These are phyloP conservation scores for Penicillium ucsense DNA, from an alignment of 495 filamentous ascomycete species.

Conservation along the genomic window DNA sequence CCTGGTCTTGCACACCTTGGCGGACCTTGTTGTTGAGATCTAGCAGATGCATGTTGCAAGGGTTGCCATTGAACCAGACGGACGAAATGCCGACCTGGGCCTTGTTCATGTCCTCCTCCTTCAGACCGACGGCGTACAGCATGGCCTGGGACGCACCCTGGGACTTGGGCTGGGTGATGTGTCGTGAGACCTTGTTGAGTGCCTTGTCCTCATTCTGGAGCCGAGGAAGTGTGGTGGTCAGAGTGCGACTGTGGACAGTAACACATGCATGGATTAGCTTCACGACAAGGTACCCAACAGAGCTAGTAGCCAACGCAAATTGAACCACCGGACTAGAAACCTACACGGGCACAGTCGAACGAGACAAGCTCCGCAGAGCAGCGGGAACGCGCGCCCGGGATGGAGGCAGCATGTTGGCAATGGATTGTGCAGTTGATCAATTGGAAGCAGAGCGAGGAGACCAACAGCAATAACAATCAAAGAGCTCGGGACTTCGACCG, in stretches of 20 bases:
- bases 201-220: constrained; percentile 28
- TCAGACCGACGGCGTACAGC: constrained; percentile 90
- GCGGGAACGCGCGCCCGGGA: constrained; percentile 33
- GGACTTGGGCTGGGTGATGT: constrained; percentile 90
- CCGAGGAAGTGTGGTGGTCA: constrained; percentile 38
- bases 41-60: constrained; percentile 98
- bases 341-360: constrained; percentile 15
- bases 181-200: constrained; percentile 72
- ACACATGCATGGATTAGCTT: constrained; percentile 7
- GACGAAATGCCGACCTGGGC: constrained; percentile 96
- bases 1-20: constrained; percentile 73
- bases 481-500: constrained; percentile 1
- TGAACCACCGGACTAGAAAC: not conserved
- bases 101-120: constrained; percentile 78
- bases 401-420: constrained; percentile 29
- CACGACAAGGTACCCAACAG: not conserved
- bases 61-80: constrained; percentile 81
- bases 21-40: constrained; percentile 75
- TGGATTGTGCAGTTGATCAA: not conserved
- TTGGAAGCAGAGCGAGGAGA: constrained; percentile 1
- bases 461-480: constrained; percentile 8
- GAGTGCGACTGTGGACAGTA: constrained; percentile 26
- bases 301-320: not conserved
- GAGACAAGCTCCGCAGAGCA: constrained; percentile 29
- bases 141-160: constrained; percentile 98